Conservation (phyloP, 768 basidiomycete genomes). For the Peribolospora baueri region DNA sequence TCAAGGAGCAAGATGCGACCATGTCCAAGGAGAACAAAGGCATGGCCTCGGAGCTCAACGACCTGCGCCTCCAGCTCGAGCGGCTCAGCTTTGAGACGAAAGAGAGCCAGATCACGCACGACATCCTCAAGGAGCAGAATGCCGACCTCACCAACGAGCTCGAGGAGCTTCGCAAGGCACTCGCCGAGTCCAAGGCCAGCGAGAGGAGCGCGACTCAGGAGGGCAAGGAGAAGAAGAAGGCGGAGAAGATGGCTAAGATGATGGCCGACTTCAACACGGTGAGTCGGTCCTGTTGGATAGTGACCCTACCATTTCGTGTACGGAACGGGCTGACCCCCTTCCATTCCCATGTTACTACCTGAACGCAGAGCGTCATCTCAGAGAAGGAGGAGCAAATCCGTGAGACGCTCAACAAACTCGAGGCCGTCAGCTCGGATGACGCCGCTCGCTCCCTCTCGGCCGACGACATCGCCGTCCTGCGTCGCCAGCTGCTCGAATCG, state of each 20-base stretch:
- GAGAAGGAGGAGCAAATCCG: slow-evolving; percentile 89
- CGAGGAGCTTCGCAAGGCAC: slow-evolving; percentile 62
- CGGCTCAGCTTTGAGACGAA: slow-evolving; percentile 87
- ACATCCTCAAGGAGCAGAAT: slow-evolving; percentile 87
- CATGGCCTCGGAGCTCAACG: slow-evolving; percentile 80
- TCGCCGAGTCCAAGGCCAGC: slow-evolving; percentile 49
- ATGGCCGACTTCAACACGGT: slow-evolving; percentile 98
- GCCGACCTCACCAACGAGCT: slow-evolving; percentile 61
- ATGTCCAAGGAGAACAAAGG: slow-evolving; percentile 52
- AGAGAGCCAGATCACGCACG: slow-evolving; percentile 72
- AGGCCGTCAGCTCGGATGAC: slow-evolving; percentile 42
- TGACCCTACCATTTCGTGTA: background rate
- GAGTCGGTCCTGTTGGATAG: slow-evolving; percentile 16
- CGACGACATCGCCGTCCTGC: slow-evolving; percentile 56
- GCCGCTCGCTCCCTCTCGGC: slow-evolving; percentile 33
- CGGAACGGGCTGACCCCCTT: background rate
- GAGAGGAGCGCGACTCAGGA: slow-evolving; percentile 72
- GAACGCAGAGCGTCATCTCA: slow-evolving; percentile 56
- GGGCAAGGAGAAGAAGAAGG: slow-evolving; percentile 96
- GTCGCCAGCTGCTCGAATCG: slow-evolving; percentile 69
- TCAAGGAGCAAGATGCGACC: slow-evolving; percentile 38
- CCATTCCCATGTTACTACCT: background rate
- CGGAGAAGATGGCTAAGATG: slow-evolving; percentile 98
- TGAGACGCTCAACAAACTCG: slow-evolving; percentile 56
- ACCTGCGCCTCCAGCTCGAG: slow-evolving; percentile 72